Base-by-base conservation (phyloP, 139 green algal species). In the Gonium pectorale region DNA sequence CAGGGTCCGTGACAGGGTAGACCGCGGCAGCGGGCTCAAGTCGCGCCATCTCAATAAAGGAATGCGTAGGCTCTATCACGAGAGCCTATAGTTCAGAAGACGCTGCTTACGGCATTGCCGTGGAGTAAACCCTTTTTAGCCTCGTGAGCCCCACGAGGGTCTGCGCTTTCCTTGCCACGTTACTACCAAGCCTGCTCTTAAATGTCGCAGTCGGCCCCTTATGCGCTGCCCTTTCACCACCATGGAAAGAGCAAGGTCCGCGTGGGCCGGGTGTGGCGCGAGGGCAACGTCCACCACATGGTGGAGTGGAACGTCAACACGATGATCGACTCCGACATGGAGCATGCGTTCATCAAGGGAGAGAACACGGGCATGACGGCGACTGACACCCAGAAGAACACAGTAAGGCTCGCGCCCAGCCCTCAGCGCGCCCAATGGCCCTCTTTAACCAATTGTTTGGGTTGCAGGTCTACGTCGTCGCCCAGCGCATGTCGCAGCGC, bases 351-450 rank as follows among this genome's bases (percentile, higher is more conserved):
- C 64, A 7, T 91, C 24, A 87, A 92, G 13, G 89, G 90, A 15
- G 88, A 88, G 70, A 99, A 99, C 75, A 86, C 68, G 0, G 95
- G 93, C 67, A 98, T 98, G 96, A 98, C 95, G 3, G 88, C 96
- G 27, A 99, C 96, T 0, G 96, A 99, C 90, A 98, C 96, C 5
- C 93, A 96, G 88, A 99, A 98, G 85, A 99, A 99, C 86, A 96
- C 92, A 44, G 95, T 98, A 79, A 56, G 38, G 7, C 22, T 15
- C 19, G 1, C n/a, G 6, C 31, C n/a, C 44, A 37, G 27, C 22
- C 19, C 40, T 64, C 21, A 56, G 64, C n/a, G n/a, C n/a, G n/a
- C n/a, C n/a, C n/a, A n/a, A n/a, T n/a, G n/a, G n/a, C n/a, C 49
- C 49, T 56, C 49, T 56, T 56, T 56, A 54, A 54, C 46, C 59